These are phyloP conservation scores for Ophiorrhiza pumila DNA, from an alignment of 257 asterid species.

Conservation along the genomic window DNA sequence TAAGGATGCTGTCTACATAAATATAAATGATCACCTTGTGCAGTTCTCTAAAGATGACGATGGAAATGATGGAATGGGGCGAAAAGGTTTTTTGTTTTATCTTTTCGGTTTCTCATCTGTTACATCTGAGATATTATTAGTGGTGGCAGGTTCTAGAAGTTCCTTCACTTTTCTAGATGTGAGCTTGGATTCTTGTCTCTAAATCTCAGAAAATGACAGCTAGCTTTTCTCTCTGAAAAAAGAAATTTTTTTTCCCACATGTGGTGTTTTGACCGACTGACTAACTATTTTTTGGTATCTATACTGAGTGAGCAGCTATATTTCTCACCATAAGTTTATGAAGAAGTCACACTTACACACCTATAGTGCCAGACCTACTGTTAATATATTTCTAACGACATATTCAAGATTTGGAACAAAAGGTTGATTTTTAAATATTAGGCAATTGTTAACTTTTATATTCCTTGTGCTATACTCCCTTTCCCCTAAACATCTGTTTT, in stretches of 20 bases:
- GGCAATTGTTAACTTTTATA: not conserved
- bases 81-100: conserved; percentile 42
- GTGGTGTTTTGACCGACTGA: not conserved
- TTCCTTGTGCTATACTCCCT: not conserved
- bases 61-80: conserved; percentile 34
- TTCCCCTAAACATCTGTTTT: not conserved
- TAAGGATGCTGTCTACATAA: conserved; percentile 95
- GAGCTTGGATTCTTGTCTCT: not conserved
- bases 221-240: not conserved
- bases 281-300: not conserved
- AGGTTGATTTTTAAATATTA: not conserved
- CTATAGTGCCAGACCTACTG: not conserved
- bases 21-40: conserved; percentile 84
- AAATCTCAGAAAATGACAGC: not conserved
- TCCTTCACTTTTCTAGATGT: not conserved
- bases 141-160: not conserved
- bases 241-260: not conserved
- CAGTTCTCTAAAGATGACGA: conserved; percentile 75
- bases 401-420: not conserved
- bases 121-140: not conserved
- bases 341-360: not conserved
- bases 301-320: not conserved
- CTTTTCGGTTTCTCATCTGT: not conserved
- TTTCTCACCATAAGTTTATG: not conserved
- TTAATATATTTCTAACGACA: not conserved